Evolutionary conservation across 805 yeast genomes (phyloP).

Genomic region (Kuraishia molischiana): DNA sequence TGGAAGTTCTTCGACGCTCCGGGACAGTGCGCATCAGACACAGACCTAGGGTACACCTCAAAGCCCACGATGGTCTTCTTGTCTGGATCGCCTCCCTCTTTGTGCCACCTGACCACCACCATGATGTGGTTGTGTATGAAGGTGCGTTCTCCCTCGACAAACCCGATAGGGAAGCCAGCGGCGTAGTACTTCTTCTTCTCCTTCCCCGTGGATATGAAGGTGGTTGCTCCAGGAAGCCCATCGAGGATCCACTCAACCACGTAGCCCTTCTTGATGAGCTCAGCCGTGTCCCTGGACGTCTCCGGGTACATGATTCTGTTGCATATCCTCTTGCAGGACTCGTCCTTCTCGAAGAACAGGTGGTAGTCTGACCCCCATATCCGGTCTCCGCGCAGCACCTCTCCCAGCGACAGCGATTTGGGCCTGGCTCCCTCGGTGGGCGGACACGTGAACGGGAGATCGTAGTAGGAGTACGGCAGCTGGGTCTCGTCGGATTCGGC

Average conservation of each 20-base stretch:
- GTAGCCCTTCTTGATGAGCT: slow-evolving; percentile 58
- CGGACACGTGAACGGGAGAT: slow-evolving; percentile 75
- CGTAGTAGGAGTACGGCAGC: slow-evolving; percentile 68
- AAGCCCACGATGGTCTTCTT: slow-evolving; percentile 70
- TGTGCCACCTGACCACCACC: slow-evolving; percentile 68
- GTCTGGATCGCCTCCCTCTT: slow-evolving; percentile 25
- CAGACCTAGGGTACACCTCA: slow-evolving; percentile 83
- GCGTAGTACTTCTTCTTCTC: slow-evolving; percentile 59
- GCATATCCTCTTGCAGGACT: slow-evolving; percentile 59
- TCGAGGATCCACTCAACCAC: slow-evolving; percentile 80
- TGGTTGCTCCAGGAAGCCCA: slow-evolving; percentile 82
- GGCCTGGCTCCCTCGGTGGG: slow-evolving; percentile 45
- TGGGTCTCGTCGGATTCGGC: slow-evolving; percentile 72
- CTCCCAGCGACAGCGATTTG: slow-evolving; percentile 61
- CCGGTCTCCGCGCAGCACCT: slow-evolving; percentile 73
- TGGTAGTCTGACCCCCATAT: slow-evolving; percentile 66
- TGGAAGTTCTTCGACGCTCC: slow-evolving; percentile 55
- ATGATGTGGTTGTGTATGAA: slow-evolving; percentile 73
- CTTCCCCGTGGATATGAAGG: slow-evolving; percentile 50
- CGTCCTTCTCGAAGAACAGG: slow-evolving; percentile 55
- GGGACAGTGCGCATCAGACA: slow-evolving; percentile 58
- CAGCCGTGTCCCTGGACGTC: slow-evolving; percentile 46
- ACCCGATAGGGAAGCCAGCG: slow-evolving; percentile 82
- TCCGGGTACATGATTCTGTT: slow-evolving; percentile 45
- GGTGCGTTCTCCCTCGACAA: slow-evolving; percentile 45